Conservation (phyloP, 805 yeast genomes). For the Wickerhamomyces strasburgensis region DNA sequence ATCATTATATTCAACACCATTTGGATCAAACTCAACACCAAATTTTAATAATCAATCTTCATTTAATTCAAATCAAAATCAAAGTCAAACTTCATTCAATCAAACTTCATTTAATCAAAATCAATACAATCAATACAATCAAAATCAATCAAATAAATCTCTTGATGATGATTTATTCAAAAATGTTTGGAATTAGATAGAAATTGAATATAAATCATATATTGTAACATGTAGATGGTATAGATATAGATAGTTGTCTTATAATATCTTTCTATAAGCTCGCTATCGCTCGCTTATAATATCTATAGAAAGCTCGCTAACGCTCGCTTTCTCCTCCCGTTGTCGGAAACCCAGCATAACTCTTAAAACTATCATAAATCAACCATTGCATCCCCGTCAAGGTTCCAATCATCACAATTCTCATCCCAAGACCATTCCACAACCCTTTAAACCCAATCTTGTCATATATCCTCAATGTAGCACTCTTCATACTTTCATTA, state of each 20-base stretch:
- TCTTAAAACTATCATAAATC: slow-evolving; percentile 93
- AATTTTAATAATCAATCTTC: slow-evolving; percentile 12
- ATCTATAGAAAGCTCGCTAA: no score
- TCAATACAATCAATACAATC: no score
- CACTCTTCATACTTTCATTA: slow-evolving; percentile 61
- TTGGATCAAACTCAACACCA: slow-evolving; percentile 21
- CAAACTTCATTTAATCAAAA: slow-evolving; percentile 3
- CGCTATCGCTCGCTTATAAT: no score
- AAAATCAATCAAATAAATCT: slow-evolving; percentile 12
- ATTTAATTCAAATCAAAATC: slow-evolving; percentile 4
- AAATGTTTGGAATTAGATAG: slow-evolving; percentile 54
- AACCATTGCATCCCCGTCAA: slow-evolving; percentile 97
- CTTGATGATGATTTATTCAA: slow-evolving; percentile 64
- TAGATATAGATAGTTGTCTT: no score
- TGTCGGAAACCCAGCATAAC: slow-evolving; percentile 90
- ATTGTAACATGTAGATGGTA: no score
- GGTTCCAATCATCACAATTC: slow-evolving; percentile 97
- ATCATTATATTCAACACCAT: slow-evolving; percentile 72
- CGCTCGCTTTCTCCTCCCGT: slow-evolving; percentile 53
- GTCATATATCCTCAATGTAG: slow-evolving; percentile 68
- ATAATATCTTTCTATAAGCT: no score
- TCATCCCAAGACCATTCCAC: slow-evolving; percentile 92
- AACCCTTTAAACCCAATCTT: slow-evolving; percentile 86
- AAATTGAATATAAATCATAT: not conserved
- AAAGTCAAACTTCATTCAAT: slow-evolving; percentile 6